Conservation (phyloP, 768 basidiomycete genomes). For the Termitomyces sp. region DNA sequence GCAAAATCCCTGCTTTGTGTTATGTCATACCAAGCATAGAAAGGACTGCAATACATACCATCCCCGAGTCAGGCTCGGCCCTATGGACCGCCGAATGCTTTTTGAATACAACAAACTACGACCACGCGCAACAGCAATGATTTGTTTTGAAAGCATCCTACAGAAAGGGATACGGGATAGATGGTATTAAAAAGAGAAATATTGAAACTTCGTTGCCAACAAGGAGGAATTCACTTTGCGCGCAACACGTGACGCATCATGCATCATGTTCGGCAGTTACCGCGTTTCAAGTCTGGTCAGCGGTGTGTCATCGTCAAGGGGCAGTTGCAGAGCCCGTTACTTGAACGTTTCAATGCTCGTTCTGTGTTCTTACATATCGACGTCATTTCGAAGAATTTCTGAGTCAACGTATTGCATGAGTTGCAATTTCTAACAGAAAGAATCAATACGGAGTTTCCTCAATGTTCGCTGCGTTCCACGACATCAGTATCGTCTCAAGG, state of each 20-base stretch:
- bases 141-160: constrained; percentile 67
- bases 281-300: not conserved
- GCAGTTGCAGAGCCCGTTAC: too few relatives aligned
- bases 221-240: not conserved
- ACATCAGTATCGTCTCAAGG: too few relatives aligned
- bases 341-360: too few relatives aligned
- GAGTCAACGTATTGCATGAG: too few relatives aligned
- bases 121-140: constrained; percentile 62
- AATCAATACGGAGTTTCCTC: too few relatives aligned
- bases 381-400: too few relatives aligned
- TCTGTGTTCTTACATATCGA: too few relatives aligned
- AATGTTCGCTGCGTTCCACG: too few relatives aligned
- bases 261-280: not conserved
- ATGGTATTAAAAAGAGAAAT: not conserved
- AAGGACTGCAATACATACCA: constrained; percentile 35
- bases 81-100: constrained; percentile 28
- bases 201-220: constrained; percentile 4
- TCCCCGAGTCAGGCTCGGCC: constrained; percentile 37
- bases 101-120: constrained; percentile 44
- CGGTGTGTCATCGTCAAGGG: too few relatives aligned
- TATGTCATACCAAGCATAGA: constrained; percentile 12
- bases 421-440: too few relatives aligned
- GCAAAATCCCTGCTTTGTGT: constrained; percentile 39
- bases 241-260: not conserved
- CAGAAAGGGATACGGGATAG: constrained; percentile 7